Base-by-base conservation (phyloP, 805 yeast species). In the Schwanniomyces pseudopolymorphus region DNA sequence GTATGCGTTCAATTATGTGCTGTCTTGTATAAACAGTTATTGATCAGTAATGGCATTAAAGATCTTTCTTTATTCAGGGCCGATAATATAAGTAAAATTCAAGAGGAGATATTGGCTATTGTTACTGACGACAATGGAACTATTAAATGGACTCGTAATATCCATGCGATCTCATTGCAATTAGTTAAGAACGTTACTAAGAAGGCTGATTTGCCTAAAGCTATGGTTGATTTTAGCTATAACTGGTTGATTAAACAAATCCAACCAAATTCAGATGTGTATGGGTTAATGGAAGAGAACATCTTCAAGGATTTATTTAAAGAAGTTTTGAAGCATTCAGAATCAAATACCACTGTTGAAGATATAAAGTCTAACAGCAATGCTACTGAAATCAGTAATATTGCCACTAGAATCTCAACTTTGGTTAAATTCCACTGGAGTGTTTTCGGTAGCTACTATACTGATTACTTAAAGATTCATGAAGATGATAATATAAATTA, bases 121-220 rank as follows among this genome's bases (percentile, higher is more conserved):
- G 89, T 89, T 14, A 81, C 89, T 27, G 96, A 89, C 65, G 89
- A 86, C 48, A 86, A 84, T 57, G 96, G 96, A 1, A 87, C 87
- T 61, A 81, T 88, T 48, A 88, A 90, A 69, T 89, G 96, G 96
- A 89, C 96, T 0, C 80, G 88, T 59, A 89, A 89, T 63, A 79
- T 88, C 21, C 78, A 81, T 52, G 74, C 86, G 13, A 80, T 89
- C 51, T 79, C 92, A 4, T 74, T 89, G 49, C 95, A 85, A 60
- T 59, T 86, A 41, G 78, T 79, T 27, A 78, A 79, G 54, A 69
- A 67, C 38, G 66, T 67, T 16, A 52, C 55, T 16, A 57, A 52
- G 42, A 42, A 44, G 17, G 43, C 45, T 40, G 56, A 54, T 50
- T 49, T 67, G 37, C 64, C 76, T 0, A 77, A 77, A 47, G 52